Base-by-base conservation (phyloP, 2,329 filamentous ascomycete species). In the Microsporum audouinii region DNA sequence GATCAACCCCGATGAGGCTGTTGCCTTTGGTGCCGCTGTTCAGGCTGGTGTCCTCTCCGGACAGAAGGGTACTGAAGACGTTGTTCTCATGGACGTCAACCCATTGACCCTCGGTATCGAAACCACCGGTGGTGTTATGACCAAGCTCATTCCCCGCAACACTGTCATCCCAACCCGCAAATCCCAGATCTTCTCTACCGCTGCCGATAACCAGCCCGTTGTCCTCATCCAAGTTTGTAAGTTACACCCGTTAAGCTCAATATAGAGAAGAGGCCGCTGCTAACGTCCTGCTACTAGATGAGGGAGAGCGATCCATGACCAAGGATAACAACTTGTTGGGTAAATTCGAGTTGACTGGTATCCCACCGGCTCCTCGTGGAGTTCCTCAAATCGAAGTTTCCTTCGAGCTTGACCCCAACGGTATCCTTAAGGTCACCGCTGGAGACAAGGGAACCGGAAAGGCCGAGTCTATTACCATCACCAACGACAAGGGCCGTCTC, bases 1-100 rank as follows among this genome's bases (percentile, higher is more conserved):
- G 79, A 96, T 99, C 77, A 97, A 97, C 85, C 94, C 94, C 70
- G 94, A 99, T 73, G 94, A 97, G 83, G 94, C 94, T 80, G 94
- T 97, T 69, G 94, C 94, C 73, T 97, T 91, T 76, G 94, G 94
- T 80, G 94, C 94, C 66, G 92, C 94, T 69, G 91, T 97, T 69
- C 94, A 99, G 80, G 94, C 88, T 80, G 92, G 91, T 87, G 86
- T 97, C 72, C 83, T 99, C 65, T 88, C 91, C 69, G 91, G 91
- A 68, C 90, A 96, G 79, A 84, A 88, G 72, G 88, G 86, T 72
- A 88, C 89, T 65, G 81, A 78, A n/a, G 84, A 86, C 2, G 76
- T 96, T 65, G 89, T 96, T 73, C 89, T 96, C 70, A 94, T 96
- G 89, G 91, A 96, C 71, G 91, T 96, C 77, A 96, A 95, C 85